Evolutionary conservation across 225 moss, liverwort and hornwort species (phyloP).

Genomic region (Pleurozium schreberi): DNA sequence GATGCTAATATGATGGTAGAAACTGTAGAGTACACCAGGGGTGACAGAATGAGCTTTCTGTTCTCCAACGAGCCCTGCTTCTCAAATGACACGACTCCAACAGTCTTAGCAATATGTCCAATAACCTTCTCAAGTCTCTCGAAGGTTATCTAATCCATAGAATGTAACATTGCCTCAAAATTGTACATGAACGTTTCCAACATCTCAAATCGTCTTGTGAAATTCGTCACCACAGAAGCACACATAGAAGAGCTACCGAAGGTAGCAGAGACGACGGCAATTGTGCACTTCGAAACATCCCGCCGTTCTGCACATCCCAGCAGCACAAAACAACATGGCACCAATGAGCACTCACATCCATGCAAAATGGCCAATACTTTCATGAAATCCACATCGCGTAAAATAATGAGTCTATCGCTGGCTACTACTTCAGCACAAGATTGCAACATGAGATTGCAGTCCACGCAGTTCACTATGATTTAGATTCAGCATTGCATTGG

Average conservation of each 20-base stretch:
- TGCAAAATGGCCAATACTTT: neutral
- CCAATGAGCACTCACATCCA: neutral
- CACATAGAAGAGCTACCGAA: neutral
- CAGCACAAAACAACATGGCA: neutral
- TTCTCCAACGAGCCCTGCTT: neutral
- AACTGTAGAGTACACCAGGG: neutral
- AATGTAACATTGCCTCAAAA: neutral
- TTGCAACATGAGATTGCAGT: neutral
- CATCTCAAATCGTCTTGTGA: neutral
- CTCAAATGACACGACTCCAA: neutral
- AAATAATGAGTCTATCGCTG: neutral
- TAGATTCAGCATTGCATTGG: neutral
- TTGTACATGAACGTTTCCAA: neutral
- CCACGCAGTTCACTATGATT: neutral
- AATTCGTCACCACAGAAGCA: neutral
- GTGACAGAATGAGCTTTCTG: neutral
- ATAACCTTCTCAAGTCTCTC: neutral
- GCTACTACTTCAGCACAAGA: neutral
- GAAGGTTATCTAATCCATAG: neutral
- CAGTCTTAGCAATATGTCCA: neutral
- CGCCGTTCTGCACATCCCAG: slow-evolving; percentile 9
- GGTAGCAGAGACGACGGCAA: neutral
- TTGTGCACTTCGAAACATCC: neutral
- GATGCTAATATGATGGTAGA: neutral
- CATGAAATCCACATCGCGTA: neutral